Evolutionary conservation across 208 protist species (phyloP), one percentile per base, ranked within the genome.

Genomic region (Leishmania amazonensis): DNA sequence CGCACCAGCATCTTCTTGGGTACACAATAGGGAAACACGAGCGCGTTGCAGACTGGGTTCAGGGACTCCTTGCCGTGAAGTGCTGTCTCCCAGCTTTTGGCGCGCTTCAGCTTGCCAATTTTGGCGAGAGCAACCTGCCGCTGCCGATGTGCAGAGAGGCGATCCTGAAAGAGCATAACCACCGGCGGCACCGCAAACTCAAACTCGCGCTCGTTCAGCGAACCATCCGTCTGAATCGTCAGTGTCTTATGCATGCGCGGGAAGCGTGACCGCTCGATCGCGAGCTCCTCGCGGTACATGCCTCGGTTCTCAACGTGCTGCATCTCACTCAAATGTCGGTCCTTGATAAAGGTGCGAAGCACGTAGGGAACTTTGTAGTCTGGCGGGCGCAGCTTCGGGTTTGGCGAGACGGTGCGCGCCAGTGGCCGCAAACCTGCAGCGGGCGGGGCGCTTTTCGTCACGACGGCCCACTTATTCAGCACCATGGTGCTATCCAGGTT

Each of bases 331-430:
- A 88, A 84, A 83, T 98, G 94, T 24, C 91, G 92, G 71, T 98
- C 95, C 81, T 94, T 94, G 42, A 96, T 91, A 75, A 98, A 98
- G 35, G 90, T 75, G 21, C 95, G 95, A 38, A 98, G 76, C 9
- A 98, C 92, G 75, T 95, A 98, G 17, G 93, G 93, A 51, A 92
- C 89, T 64, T 98, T 98, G 88, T 97, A 96, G 75, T 96, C 95
- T 9, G 78, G 79, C 17, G 95, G 93, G 45, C 83, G 78, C 53
- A 96, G 84, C 71, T 91, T 94, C 8, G 92, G 91, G 76, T 97
- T 85, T 0, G 78, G 65, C 2, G 93, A 87, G 57, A 97, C 88
- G 28, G 54, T 35, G 19, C 85, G 84, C 21, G 84, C 88, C 51
- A 96, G 79, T 40, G 95, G 93, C 7, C 90, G 91, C 28, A 96